A percentile compares a stretch with the other conserved stretches of the same genome.
These are phyloP conservation scores for Polyporus arcularius DNA, from an alignment of 768 basidiomycete species.

Conservation along the genomic window DNA sequence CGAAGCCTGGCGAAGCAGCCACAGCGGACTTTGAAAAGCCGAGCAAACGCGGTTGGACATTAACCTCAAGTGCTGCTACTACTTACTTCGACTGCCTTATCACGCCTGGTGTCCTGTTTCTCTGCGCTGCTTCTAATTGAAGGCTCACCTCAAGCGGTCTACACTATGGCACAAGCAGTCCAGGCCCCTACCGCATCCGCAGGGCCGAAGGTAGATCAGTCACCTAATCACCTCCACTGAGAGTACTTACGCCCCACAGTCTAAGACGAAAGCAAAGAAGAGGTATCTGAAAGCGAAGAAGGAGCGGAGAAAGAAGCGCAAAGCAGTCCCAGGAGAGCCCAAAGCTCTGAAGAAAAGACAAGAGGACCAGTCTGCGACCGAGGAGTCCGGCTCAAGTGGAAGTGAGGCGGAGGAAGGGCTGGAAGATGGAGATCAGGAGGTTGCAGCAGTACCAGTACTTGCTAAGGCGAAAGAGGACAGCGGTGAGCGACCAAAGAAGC, in stretches of 20 bases:
- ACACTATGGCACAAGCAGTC: background rate
- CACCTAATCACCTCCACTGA: background rate
- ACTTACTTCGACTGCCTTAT: too few species aligned
- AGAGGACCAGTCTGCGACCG: background rate
- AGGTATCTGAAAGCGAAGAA: slow-evolving; percentile 76
- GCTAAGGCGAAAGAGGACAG: slow-evolving; percentile 26
- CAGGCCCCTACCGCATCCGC: background rate
- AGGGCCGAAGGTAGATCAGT: slow-evolving; percentile 20
- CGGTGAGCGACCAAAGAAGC: slow-evolving; percentile 40
- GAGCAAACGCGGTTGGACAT: too few species aligned
- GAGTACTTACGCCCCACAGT: slow-evolving; percentile 29
- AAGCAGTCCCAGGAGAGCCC: slow-evolving; percentile 10
- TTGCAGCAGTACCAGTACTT: background rate
- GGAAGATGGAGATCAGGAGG: slow-evolving; percentile 19
- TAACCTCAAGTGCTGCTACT: too few species aligned
- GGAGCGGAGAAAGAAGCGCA: slow-evolving; percentile 57
- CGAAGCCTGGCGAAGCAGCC: too few species aligned
- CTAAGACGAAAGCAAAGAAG: slow-evolving; percentile 71
- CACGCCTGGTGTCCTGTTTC: too few species aligned
- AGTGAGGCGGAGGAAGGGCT: slow-evolving; percentile 20
- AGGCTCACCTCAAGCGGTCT: too few species aligned
- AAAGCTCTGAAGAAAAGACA: background rate
- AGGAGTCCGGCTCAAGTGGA: slow-evolving; percentile 13
- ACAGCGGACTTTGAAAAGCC: too few species aligned
- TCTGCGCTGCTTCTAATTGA: too few species aligned